Conservation (phyloP, 2,329 filamentous ascomycete genomes). For the Phoma sp. region DNA sequence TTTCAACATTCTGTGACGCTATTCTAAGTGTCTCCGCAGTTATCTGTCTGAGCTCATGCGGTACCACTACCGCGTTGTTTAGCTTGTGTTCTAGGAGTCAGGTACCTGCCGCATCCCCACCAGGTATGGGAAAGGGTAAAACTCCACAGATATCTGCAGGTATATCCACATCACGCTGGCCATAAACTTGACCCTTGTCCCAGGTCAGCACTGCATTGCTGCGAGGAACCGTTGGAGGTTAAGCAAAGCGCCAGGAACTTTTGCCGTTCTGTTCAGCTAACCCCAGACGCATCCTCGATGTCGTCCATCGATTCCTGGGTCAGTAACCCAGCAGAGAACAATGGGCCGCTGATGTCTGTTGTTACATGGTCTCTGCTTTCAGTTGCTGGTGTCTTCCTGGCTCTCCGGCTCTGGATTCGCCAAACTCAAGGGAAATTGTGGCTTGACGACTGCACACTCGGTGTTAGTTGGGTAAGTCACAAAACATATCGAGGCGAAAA, state of each 20-base stretch:
- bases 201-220: background rate
- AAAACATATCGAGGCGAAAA: background rate
- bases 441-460: background rate
- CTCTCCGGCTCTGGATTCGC: constrained; percentile 1
- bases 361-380: constrained; percentile 1
- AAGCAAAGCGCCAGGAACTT: background rate
- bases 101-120: background rate
- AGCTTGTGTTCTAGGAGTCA: background rate
- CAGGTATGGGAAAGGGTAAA: background rate
- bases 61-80: background rate
- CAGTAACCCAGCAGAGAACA: background rate
- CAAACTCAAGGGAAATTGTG: background rate
- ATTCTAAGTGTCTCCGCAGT: constrained; percentile 1
- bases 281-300: background rate
- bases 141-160: background rate
- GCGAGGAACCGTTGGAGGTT: background rate
- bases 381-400: background rate
- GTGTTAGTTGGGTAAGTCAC: background rate
- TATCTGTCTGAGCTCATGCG: background rate
- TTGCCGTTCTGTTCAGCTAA: background rate
- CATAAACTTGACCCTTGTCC: constrained; percentile 2
- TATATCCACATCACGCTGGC: background rate
- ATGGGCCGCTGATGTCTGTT: constrained; percentile 1
- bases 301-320: background rate
- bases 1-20: background rate